Conservation (phyloP, 2,329 filamentous ascomycete genomes). For the Colletotrichum sp. region DNA sequence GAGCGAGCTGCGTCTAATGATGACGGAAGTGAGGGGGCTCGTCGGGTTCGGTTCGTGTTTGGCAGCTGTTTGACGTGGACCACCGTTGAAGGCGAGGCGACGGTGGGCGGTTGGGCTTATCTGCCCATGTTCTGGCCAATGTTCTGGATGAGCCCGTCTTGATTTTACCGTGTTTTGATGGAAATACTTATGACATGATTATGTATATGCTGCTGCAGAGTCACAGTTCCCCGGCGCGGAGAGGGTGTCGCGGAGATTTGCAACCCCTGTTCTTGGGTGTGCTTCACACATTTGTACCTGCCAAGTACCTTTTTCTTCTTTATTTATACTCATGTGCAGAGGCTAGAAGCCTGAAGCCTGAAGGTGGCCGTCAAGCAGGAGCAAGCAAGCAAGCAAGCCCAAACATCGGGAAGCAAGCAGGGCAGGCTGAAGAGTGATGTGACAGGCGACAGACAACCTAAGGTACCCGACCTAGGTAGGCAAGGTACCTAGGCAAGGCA, state of each 20-base stretch:
- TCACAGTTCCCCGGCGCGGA: not conserved
- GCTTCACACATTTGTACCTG: not conserved
- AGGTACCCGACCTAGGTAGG: not conserved
- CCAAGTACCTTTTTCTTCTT: not conserved
- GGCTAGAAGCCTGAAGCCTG: not conserved
- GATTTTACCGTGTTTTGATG: not conserved
- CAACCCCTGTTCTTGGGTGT: slow-evolving; percentile 1
- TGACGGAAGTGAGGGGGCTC: not conserved
- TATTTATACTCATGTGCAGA: not conserved
- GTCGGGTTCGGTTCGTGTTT: not conserved
- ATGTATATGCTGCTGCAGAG: slow-evolving; percentile 5
- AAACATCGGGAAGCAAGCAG: not conserved
- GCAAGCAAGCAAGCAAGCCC: not conserved
- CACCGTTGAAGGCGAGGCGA: not conserved
- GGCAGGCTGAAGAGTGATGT: not conserved
- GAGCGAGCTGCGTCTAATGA: not conserved
- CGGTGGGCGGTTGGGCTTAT: not conserved
- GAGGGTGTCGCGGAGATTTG: slow-evolving; percentile 18
- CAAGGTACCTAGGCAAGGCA: not conserved
- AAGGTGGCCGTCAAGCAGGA: not conserved
- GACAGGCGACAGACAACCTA: not conserved
- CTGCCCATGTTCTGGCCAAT: not conserved
- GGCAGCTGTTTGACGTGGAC: not conserved
- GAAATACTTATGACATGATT: slow-evolving; percentile 12
- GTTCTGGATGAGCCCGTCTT: not conserved